phyloP scores from a whole-genome alignment of 129 eudicot genomes.

The Arctium lappa region DNA sequence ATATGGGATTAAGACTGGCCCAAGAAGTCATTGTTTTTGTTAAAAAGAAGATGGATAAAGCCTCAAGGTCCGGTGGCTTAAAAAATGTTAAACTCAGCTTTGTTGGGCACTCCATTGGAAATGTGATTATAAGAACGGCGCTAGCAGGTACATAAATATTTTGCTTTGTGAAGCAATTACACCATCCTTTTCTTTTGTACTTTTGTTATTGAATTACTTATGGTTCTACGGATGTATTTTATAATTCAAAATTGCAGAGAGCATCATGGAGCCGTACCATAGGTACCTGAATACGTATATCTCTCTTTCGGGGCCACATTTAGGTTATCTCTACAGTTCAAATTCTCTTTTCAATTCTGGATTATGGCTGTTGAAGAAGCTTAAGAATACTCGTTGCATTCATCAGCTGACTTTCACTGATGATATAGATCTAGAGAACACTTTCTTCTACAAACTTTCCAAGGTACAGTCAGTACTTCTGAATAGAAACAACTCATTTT shows the following conservation, averaged over 20 bases:
- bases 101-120: slow-evolving; percentile 99
- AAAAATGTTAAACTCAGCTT: slow-evolving; percentile 83
- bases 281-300: slow-evolving; percentile 81
- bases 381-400: slow-evolving; percentile 87
- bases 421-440: slow-evolving; percentile 76
- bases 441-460: slow-evolving; percentile 90
- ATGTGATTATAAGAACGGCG: slow-evolving; percentile 87
- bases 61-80: slow-evolving; percentile 68
- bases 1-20: slow-evolving; percentile 95
- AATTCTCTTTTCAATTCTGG: slow-evolving; percentile 96
- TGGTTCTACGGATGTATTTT: slow-evolving; percentile 18
- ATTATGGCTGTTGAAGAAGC: slow-evolving; percentile 94
- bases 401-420: slow-evolving; percentile 96
- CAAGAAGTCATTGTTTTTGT: slow-evolving; percentile 86
- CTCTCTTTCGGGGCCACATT: slow-evolving; percentile 95
- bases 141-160: slow-evolving; percentile 57
- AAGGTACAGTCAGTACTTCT: slow-evolving; percentile 46
- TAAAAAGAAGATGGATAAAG: slow-evolving; percentile 97
- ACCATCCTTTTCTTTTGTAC: neutral
- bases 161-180: neutral
- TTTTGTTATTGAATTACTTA: neutral
- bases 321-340: slow-evolving; percentile 95
- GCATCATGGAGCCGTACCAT: slow-evolving; percentile 92
- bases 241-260: slow-evolving; percentile 48
- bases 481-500: slow-evolving; percentile 11